phyloP scores from a whole-genome alignment of 73 alveolate species.

The Halteria grandinella region DNA sequence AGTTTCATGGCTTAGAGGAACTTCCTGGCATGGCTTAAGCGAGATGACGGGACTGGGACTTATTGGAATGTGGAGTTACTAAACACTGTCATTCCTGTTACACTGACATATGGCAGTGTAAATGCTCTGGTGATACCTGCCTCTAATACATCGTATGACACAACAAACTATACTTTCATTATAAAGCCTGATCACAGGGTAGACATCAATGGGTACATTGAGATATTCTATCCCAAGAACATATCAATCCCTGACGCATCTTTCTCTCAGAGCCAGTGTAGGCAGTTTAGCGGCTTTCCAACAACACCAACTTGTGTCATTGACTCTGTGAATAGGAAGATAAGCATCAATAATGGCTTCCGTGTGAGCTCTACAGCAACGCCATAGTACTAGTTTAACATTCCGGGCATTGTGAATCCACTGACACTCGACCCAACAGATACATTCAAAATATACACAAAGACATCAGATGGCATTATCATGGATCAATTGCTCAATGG shows the following conservation, averaged over 20 bases:
- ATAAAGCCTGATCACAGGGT: slow-evolving; percentile 47
- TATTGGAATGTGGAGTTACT: slow-evolving; percentile 45
- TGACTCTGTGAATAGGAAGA: not conserved
- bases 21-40: slow-evolving; percentile 2
- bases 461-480: not conserved
- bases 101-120: slow-evolving; percentile 40
- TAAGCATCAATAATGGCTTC: slow-evolving; percentile 53
- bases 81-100: slow-evolving; percentile 14
- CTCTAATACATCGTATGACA: slow-evolving; percentile 31
- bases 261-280: slow-evolving; percentile 28
- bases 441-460: slow-evolving; percentile 17
- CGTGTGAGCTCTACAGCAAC: slow-evolving; percentile 5
- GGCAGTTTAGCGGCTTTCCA: slow-evolving; percentile 20
- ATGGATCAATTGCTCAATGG: slow-evolving; percentile 46
- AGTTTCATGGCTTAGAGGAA: slow-evolving; percentile 19
- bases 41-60: not conserved
- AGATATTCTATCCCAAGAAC: slow-evolving; percentile 44
- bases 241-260: slow-evolving; percentile 41
- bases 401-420: slow-evolving; percentile 58
- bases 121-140: slow-evolving; percentile 16
- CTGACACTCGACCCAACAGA: slow-evolving; percentile 10
- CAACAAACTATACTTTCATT: slow-evolving; percentile 42
- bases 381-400: slow-evolving; percentile 25
- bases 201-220: slow-evolving; percentile 56
- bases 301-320: slow-evolving; percentile 50